Evolutionary conservation across 495 filamentous ascomycete genomes (phyloP).

Genomic region (Hypoxylon lenormandii): DNA sequence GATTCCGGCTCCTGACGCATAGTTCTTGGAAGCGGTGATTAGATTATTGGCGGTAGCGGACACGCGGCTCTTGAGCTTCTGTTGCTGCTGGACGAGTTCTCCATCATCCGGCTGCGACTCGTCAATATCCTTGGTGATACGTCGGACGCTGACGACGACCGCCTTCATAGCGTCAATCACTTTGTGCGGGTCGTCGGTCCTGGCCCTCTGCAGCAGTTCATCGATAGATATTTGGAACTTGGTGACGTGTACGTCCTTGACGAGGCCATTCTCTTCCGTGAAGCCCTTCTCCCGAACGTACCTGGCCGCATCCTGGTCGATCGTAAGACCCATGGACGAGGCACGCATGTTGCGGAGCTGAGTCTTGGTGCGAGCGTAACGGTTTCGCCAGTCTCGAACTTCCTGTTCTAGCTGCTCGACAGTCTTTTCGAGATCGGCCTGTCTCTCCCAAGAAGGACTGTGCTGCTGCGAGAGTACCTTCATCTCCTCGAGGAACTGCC

Average conservation of each 20-base stretch:
- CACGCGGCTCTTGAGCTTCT: conserved; percentile 80
- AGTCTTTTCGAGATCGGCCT: conserved; percentile 78
- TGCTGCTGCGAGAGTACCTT: conserved; percentile 81
- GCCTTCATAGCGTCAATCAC: conserved; percentile 83
- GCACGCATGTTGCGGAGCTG: conserved; percentile 84
- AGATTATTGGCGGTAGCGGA: conserved; percentile 94
- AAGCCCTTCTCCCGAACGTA: conserved; percentile 77
- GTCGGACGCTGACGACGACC: conserved; percentile 81
- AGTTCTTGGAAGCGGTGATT: conserved; percentile 93
- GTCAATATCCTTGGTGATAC: conserved; percentile 82
- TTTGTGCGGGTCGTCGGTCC: conserved; percentile 74
- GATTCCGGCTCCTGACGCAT: conserved; percentile 80
- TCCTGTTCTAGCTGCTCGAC: conserved; percentile 81
- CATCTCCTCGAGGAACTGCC: conserved; percentile 89
- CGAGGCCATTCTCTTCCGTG: conserved; percentile 75
- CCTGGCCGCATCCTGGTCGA: conserved; percentile 72
- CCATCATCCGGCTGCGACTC: conserved; percentile 64
- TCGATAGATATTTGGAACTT: conserved; percentile 96
- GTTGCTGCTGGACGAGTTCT: conserved; percentile 62
- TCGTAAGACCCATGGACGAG: conserved; percentile 77
- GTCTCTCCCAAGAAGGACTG: conserved; percentile 79
- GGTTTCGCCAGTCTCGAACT: conserved; percentile 85
- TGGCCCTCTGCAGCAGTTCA: conserved; percentile 83
- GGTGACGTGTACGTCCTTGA: conserved; percentile 91
- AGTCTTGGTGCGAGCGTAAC: conserved; percentile 86